Evolutionary conservation across 2,329 filamentous ascomycete species (phyloP), one percentile per base, ranked within the genome.

Genomic region (Pseudogymnoascus sp.): DNA sequence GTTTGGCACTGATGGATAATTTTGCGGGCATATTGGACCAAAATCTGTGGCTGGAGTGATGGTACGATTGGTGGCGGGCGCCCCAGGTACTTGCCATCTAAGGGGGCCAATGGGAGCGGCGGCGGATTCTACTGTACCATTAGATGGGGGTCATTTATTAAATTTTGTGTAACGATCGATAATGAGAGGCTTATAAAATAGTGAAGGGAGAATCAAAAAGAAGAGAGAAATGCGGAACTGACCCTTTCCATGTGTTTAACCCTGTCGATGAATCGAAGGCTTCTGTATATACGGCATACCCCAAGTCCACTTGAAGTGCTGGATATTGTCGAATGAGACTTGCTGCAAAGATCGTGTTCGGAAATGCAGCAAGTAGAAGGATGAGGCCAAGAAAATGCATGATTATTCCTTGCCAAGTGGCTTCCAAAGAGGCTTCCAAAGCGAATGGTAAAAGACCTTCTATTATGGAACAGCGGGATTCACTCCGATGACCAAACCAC

Each of bases 261-360:
- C 73, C 73, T 11, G 71, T 75, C 0, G 73, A 71, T 6, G 71
- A 23, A 66, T 81, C 74, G 39, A 74, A 71, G 29, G 70, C 71
- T 12, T 79, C 80, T 66, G 77, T 69, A 65, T 82, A 82, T n/a
- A 72, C 72, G 6, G 75, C 74, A 64, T 82, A 82, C 3, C 75
- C 78, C 1, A 81, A 68, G 66, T 81, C 74, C 14, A 81, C 77
- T 39, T 64, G n/a, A 18, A 40, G 39, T 5, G n/a, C 39, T 18
- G n/a, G 39, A 18, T 16, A 16, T 18, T 18, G n/a, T 10, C 3
- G n/a, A 18, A 10, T 18, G n/a, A n/a, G n/a, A 10, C n/a, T 6
- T 40, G 39, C 39, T 40, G 39, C 39, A 18, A 18, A 40, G 6
- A 40, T 40, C 7, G 39, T 3, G 39, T 4, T 40, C 7, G 39